Evolutionary conservation across 306 rosid genomes (phyloP), one percentile per base, ranked within the genome.

Genomic region (Dryas drummondii): DNA sequence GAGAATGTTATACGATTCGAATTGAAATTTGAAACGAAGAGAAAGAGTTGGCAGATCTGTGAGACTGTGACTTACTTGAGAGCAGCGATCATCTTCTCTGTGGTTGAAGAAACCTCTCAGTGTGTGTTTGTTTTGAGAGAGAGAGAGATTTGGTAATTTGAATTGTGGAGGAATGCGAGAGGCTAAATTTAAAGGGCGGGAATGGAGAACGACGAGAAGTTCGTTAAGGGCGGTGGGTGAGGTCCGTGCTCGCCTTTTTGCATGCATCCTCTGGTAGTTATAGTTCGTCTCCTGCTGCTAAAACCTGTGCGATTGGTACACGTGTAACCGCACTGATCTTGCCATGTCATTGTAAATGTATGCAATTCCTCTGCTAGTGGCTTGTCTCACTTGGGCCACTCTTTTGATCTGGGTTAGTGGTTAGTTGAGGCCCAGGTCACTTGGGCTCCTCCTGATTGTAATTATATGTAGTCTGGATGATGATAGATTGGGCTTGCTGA

Each of bases 11-110:
- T 2, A 6, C 7, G 72, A 71, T 61, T 26, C 15, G 42, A 84
- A 79, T 22, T 15, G 68, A 70, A 74, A 72, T 53, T 22, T 15
- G 68, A 70, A 74, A 72, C 57, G 68, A 82, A 82, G 66, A 48
- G 80, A 68, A 53, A 32, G 64, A 68, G 63, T 16, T 13, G 16
- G 12, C 37, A 75, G 63, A 55, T 67, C 61, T 13, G 45, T 9
- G 66, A 78, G 51, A 62, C 61, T 13, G 49, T 9, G 66, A 78
- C 90, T 75, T 80, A 94, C 98, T 94, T 90, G 75, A 93, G 93
- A 22, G 90, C 60, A 3, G 96, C 88, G 73, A 93, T 84, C 97
- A 91, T 94, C 51, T 72, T 84, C 82, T 70, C 52, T 49, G 52
- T 45, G 15, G 55, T 26, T 48, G 22, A 73, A 56, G 73, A 65